Evolutionary conservation across 2,329 filamentous ascomycete species (phyloP).

Genomic region (Diplodia seriata): DNA sequence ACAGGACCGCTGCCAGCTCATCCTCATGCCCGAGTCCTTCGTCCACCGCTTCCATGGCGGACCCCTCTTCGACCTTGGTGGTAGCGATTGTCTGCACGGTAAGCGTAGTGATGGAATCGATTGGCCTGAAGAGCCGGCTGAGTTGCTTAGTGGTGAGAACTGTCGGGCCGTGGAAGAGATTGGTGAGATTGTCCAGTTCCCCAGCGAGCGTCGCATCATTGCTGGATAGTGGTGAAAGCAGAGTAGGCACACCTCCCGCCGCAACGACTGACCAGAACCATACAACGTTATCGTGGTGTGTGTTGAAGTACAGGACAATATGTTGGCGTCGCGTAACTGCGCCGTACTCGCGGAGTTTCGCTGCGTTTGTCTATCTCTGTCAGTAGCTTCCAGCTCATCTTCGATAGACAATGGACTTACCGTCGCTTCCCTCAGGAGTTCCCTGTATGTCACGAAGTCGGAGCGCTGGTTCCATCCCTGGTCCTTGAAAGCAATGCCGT

Average conservation of each 20-base stretch:
- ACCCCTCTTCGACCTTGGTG: conserved; percentile 22
- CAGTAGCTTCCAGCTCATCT: background rate
- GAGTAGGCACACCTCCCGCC: conserved; percentile 23
- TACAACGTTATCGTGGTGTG: conserved; percentile 25
- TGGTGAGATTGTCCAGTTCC: conserved; percentile 30
- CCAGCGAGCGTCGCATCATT: conserved; percentile 24
- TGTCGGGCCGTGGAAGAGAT: conserved; percentile 21
- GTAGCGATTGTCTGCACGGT: conserved; percentile 8
- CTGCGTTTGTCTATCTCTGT: conserved; percentile 21
- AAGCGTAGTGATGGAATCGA: background rate
- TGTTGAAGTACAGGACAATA: conserved; percentile 30
- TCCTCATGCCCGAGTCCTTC: conserved; percentile 15
- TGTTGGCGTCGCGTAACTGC: conserved; percentile 5
- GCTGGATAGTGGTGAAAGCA: conserved; percentile 30
- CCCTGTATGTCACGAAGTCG: conserved; percentile 24
- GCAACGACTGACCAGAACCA: conserved; percentile 32
- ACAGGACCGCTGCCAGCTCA: conserved; percentile 19
- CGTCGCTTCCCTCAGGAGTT: conserved; percentile 24
- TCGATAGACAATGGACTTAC: background rate
- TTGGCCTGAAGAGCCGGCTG: background rate
- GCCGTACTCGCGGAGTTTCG: conserved; percentile 15
- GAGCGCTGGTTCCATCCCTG: conserved; percentile 24
- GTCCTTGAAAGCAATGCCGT: conserved; percentile 26
- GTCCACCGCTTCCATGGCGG: conserved; percentile 2
- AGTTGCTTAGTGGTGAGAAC: conserved; percentile 30